phyloP scores from a whole-genome alignment of 176 grass and related monocot genomes.

The Zea mays region DNA sequence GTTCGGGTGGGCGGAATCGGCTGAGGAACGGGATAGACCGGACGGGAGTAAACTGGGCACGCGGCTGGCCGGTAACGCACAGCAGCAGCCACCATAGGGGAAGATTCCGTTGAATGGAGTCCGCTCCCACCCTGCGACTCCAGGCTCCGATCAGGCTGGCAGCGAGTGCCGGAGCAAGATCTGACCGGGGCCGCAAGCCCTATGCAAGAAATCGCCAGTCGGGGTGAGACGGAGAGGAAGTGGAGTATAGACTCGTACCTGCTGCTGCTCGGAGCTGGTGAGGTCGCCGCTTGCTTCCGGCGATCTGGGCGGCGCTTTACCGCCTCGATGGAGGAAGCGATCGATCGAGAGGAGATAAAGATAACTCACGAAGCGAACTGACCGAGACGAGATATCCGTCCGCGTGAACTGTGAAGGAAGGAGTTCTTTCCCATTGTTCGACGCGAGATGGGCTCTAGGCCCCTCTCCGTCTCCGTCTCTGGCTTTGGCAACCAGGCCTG shows the following conservation, averaged over 20 bases:
- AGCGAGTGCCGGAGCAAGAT: slow-evolving; percentile 23
- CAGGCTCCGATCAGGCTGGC: not conserved
- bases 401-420: not conserved
- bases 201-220: not conserved
- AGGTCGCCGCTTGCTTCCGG: slow-evolving; percentile 2
- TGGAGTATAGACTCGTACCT: not conserved
- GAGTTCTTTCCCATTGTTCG: not conserved
- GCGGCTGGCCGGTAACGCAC: not conserved
- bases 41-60: not conserved
- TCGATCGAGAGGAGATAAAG: not conserved
- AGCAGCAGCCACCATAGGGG: not conserved
- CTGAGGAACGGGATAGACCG: too few species aligned
- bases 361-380: not conserved
- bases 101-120: not conserved
- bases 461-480: not conserved
- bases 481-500: not conserved
- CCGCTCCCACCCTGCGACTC: not conserved
- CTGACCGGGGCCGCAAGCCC: not conserved
- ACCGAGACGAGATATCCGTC: not conserved
- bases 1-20: not conserved
- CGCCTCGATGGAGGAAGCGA: slow-evolving; percentile 8
- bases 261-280: not conserved
- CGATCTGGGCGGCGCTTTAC: slow-evolving; percentile 19
- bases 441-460: not conserved
- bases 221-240: not conserved